Conservation (phyloP, 352 stramenopile genomes). For the Pythium angustatum region DNA sequence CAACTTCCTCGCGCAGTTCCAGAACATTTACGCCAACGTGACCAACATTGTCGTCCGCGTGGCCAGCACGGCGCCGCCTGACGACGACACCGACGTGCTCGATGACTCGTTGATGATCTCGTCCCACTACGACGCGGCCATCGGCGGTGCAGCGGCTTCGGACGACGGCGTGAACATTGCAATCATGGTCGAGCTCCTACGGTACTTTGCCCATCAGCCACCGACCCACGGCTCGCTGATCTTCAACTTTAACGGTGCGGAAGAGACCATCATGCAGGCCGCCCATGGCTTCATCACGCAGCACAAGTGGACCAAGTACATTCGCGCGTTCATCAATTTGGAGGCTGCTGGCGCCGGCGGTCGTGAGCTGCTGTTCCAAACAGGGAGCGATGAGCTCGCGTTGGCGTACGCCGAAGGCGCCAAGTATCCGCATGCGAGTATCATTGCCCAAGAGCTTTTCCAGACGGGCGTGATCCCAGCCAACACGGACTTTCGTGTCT, state of each 20-base stretch:
- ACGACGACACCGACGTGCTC: conserved; percentile 27
- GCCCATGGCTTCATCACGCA: conserved; percentile 83
- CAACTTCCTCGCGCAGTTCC: conserved; percentile 77
- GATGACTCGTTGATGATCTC: conserved; percentile 72
- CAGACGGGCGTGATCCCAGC: conserved; percentile 70
- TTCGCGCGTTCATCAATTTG: conserved; percentile 80
- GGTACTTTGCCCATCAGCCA: conserved; percentile 43
- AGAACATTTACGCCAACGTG: conserved; percentile 86
- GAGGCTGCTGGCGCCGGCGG: conserved; percentile 71
- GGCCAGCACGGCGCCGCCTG: conserved; percentile 27
- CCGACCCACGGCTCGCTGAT: conserved; percentile 54
- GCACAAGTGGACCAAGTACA: conserved; percentile 68
- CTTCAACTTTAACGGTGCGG: conserved; percentile 83
- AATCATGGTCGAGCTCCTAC: conserved; percentile 77
- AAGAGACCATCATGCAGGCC: conserved; percentile 80
- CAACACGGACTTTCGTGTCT: conserved; percentile 77
- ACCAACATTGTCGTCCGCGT: conserved; percentile 81
- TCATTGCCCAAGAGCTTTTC: conserved; percentile 79
- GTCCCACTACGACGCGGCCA: conserved; percentile 78
- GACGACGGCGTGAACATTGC: conserved; percentile 82
- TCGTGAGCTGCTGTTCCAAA: conserved; percentile 78
- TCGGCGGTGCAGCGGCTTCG: conserved; percentile 65
- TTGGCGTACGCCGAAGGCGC: conserved; percentile 71
- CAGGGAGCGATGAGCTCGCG: conserved; percentile 70
- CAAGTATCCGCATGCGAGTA: conserved; percentile 73